Conservation (phyloP, 306 rosid species). For the Neltuma alba region DNA sequence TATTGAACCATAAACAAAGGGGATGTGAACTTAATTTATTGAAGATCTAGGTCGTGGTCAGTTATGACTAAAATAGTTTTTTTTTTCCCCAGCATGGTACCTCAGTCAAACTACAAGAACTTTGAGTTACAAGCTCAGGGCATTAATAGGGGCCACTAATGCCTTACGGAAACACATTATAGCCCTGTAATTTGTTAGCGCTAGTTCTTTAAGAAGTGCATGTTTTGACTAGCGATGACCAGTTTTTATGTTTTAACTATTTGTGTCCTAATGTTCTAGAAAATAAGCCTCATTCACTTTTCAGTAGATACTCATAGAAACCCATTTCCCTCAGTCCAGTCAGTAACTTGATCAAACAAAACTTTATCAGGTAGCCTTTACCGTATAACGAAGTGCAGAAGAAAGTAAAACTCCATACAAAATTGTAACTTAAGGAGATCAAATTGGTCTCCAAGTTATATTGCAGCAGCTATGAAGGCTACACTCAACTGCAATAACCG, state of each 20-base stretch:
- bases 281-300: constrained; percentile 7
- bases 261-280: neutral
- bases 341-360: neutral
- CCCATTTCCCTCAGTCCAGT: constrained; percentile 16
- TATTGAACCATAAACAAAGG: constrained; percentile 10
- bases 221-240: neutral
- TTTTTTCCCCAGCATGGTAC: neutral
- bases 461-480: constrained; percentile 4
- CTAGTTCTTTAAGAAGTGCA: neutral
- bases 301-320: neutral
- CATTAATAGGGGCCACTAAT: neutral
- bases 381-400: too few relatives aligned
- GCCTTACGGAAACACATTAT: constrained; percentile 5
- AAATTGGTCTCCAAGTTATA: constrained; percentile 3
- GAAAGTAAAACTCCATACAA: neutral
- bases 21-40: neutral
- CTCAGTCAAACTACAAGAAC: constrained; percentile 13
- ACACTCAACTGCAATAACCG: constrained; percentile 1
- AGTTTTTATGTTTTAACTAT: neutral
- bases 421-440: constrained; percentile 11
- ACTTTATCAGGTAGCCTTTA: neutral
- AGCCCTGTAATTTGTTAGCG: neutral
- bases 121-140: constrained; percentile 18
- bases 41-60: constrained; percentile 4
- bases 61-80: constrained; percentile 14